phyloP scores from a whole-genome alignment of 148 eudicot genomes.

The Persicaria maculosa region DNA sequence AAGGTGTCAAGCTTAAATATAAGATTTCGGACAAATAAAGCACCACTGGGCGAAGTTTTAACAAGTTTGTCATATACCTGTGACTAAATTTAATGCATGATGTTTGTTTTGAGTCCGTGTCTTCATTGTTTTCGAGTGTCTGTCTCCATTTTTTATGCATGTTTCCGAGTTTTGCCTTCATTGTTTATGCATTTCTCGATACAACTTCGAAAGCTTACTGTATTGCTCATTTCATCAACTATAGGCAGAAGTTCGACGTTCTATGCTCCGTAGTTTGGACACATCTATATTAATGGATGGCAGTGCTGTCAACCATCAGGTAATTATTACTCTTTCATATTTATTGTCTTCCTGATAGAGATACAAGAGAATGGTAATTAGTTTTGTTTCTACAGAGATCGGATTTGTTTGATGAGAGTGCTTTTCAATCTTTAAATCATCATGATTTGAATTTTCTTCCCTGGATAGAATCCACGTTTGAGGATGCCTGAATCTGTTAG shows the following conservation, averaged over 20 bases:
- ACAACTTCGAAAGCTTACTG: not conserved
- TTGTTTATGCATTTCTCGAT: not conserved
- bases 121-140: not conserved
- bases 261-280: constrained; percentile 50
- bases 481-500: not conserved
- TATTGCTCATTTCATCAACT: not conserved
- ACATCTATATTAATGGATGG: constrained; percentile 33
- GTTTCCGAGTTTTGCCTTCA: not conserved
- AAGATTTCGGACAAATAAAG: not conserved
- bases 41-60: not conserved
- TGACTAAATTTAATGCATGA: not conserved
- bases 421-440: not conserved
- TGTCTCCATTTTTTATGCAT: too few species aligned
- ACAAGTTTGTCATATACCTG: not conserved
- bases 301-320: constrained; percentile 40
- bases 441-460: not conserved
- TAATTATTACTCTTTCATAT: constrained; percentile 13
- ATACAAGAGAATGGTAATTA: not conserved
- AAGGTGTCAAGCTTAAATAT: not conserved
- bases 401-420: not conserved
- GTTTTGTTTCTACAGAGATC: not conserved
- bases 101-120: not conserved
- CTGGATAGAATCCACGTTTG: not conserved
- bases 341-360: not conserved
- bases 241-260: constrained; percentile 66